A percentile compares a stretch with the other conserved stretches of the same genome.
Conservation (phyloP, 352 stramenopile species). For the Pythium dissimile region DNA sequence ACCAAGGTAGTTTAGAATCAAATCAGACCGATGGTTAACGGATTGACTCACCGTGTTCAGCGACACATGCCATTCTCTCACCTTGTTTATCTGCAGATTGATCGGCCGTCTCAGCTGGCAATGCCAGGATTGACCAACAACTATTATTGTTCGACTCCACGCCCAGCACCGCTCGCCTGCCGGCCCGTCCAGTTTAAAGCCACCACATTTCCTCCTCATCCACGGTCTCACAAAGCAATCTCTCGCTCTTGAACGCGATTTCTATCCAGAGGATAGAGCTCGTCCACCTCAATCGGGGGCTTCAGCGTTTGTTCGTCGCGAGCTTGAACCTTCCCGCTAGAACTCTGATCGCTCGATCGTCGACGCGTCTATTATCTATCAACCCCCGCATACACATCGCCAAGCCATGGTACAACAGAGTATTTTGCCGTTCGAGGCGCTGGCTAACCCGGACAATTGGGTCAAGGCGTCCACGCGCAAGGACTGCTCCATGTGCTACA, state of each 20-base stretch:
- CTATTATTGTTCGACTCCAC: too few species aligned
- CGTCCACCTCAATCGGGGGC: background rate
- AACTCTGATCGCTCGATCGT: background rate
- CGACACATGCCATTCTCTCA: too few species aligned
- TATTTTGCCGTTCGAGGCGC: conserved; percentile 20
- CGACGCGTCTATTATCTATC: background rate
- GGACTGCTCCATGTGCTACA: conserved; percentile 22
- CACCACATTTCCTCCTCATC: background rate
- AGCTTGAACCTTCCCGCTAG: background rate
- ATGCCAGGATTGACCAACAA: too few species aligned
- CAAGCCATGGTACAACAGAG: conserved; percentile 1
- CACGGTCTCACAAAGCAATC: conserved; percentile 6
- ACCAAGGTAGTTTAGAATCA: background rate
- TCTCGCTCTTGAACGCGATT: background rate
- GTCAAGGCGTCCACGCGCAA: conserved; percentile 14
- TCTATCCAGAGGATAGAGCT: background rate
- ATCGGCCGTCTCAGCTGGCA: too few species aligned
- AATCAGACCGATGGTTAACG: too few species aligned
- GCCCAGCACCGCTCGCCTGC: too few species aligned
- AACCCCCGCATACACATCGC: background rate
- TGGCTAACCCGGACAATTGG: conserved; percentile 18
- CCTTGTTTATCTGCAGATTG: too few species aligned
- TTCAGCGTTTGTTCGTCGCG: background rate
- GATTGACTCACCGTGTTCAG: too few species aligned
- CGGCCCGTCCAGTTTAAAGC: background rate